A percentile compares a stretch with the other conserved stretches of the same genome.
Conservation (phyloP, 2,329 filamentous ascomycete genomes). For the Exserohilum rostratum region DNA sequence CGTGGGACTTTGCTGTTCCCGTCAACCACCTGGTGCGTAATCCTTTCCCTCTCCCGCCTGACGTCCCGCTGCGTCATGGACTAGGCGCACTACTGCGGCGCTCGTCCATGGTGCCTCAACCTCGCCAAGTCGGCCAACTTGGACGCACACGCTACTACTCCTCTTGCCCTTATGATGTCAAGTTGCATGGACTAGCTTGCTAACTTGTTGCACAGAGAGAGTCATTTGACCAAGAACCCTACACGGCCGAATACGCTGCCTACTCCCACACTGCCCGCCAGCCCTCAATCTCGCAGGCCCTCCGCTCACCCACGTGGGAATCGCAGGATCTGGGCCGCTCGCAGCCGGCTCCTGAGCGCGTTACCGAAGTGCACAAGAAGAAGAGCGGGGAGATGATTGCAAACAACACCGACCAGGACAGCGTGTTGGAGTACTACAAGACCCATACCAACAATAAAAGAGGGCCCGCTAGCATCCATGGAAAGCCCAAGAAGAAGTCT, state of each 20-base stretch:
- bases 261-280: slow-evolving; percentile 38
- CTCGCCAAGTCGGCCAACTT: slow-evolving; percentile 21
- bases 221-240: slow-evolving; percentile 39
- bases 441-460: slow-evolving; percentile 24
- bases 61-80: slow-evolving; percentile 20
- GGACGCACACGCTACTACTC: neutral
- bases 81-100: slow-evolving; percentile 31
- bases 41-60: slow-evolving; percentile 3
- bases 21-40: slow-evolving; percentile 45
- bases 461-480: slow-evolving; percentile 22
- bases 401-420: slow-evolving; percentile 54
- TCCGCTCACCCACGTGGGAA: slow-evolving; percentile 40
- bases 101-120: slow-evolving; percentile 27
- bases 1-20: slow-evolving; percentile 50
- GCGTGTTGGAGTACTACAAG: slow-evolving; percentile 54
- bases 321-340: slow-evolving; percentile 33
- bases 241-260: slow-evolving; percentile 45
- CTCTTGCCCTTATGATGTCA: neutral
- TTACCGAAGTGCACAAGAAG: slow-evolving; percentile 48
- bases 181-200: slow-evolving; percentile 13
- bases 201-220: slow-evolving; percentile 38
- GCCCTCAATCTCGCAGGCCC: slow-evolving; percentile 40
- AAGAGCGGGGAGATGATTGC: slow-evolving; percentile 51
- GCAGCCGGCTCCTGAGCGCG: slow-evolving; percentile 43
- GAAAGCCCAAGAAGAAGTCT: slow-evolving; percentile 39